These are phyloP conservation scores for Jatropha multifida DNA, from an alignment of 441 rosid genomes.

Conservation along the genomic window DNA sequence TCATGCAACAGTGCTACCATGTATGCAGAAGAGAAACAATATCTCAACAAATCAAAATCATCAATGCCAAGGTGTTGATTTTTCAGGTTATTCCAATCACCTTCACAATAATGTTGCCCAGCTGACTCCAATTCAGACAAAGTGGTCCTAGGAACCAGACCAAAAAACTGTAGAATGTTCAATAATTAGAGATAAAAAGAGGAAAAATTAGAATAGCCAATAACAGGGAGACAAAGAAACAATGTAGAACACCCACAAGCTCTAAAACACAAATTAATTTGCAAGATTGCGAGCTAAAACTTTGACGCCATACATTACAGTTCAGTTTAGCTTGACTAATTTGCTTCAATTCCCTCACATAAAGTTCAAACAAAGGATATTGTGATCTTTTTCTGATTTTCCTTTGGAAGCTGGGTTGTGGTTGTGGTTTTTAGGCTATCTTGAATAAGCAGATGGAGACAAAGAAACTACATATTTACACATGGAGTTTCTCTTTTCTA, in stretches of 20 bases:
- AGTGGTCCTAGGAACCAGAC: slow-evolving; percentile 37
- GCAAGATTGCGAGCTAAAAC: not conserved
- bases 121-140: slow-evolving; percentile 43
- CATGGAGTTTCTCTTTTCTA: too few relatives aligned
- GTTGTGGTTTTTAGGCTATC: too few relatives aligned
- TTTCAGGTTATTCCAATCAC: slow-evolving; percentile 39
- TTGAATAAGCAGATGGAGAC: too few relatives aligned
- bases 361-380: not conserved
- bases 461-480: too few relatives aligned
- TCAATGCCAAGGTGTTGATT: slow-evolving; percentile 27
- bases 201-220: not conserved
- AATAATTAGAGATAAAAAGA: not conserved
- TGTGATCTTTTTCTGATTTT: too few relatives aligned
- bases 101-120: slow-evolving; percentile 39
- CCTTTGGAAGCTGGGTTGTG: too few relatives aligned
- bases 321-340: not conserved
- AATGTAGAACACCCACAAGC: not conserved
- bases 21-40: slow-evolving; percentile 70
- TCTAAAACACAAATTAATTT: not conserved
- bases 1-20: slow-evolving; percentile 57
- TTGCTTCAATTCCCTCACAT: not conserved
- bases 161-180: slow-evolving; percentile 40
- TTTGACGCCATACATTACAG: too few relatives aligned
- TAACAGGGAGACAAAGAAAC: not conserved
- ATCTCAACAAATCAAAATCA: slow-evolving; percentile 47